Base-by-base conservation (phyloP, 192 early-diverging fungal species). In the Coemansia guatemalensis region DNA sequence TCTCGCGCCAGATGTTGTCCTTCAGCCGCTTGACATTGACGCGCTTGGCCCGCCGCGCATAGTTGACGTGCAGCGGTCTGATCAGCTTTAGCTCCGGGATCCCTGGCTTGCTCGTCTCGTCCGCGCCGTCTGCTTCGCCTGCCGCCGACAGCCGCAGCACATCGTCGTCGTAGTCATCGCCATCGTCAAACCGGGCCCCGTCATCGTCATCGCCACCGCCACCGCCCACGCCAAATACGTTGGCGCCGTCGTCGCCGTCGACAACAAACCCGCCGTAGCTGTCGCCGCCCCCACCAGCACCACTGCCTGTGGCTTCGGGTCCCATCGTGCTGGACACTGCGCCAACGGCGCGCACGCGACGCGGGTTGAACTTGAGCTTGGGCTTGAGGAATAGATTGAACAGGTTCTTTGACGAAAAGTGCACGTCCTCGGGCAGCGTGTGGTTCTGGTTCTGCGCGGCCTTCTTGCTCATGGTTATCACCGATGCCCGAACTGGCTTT, bases 21-120 rank as follows among this genome's bases (percentile, higher is more conserved):
- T 99, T 99, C 51, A 99, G 84, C 65, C 87, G 88, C 79, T 92
- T 94, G 23, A 99, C 93, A 74, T 99, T 95, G 9, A 97, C 92
- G 30, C 91, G 86, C 82, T 99, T 99, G 61, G 94, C 94, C 24
- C 86, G 86, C 56, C 86, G 86, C 30, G 94, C 91, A 69, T 91
- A 97, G 68, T 88, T 92, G 65, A 92, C 82, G 59, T 82, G 84
- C 23, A 84, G 68, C 25, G 89, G 85, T 61, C 89, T 90, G 71
- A 85, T 82, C 8, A 85, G 81, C 67, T 88, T 92, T 5, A 86
- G 81, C 48, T 82, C 78, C 5, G 84, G 78, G 21, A 88, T 79
- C 5, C 54, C 68, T 5, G 73, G 48, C 58, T 73, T 81, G 62
- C 25, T 51, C 23, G 53, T 58, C 48, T 56, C 54, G 27, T 27